Evolutionary conservation across 1,139 yeast genomes (phyloP), one percentile per base, ranked within the genome.

Genomic region (Suhomyces ambrosiae): DNA sequence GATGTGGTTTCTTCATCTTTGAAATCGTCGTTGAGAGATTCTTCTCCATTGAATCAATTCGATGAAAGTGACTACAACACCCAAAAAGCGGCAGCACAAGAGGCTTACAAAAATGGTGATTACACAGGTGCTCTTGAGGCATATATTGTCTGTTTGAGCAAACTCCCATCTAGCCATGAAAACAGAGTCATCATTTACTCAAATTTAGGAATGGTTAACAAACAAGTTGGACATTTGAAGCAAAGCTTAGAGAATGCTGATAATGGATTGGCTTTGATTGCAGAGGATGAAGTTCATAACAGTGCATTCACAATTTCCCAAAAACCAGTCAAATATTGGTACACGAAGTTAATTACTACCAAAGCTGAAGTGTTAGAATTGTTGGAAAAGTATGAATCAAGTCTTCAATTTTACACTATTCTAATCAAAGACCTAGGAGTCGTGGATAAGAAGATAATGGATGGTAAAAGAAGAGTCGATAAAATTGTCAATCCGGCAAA

Each of bases 291-390:
- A 23, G 49, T 67, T 30, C 44, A 27, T 49, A 52, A 40, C 25
- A 41, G 56, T 2, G 51, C 46, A 6, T 55, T 55, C 46, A 38
- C 39, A 1, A 57, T 70, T 23, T 74, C 74, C 3, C 79, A 74
- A 5, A 88, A 84, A 54, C 60, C 76, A 0, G 70, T 82, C 47
- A 80, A 77, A 51, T 80, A 79, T 17, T 80, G 94, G 63, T 87
- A 89, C 82, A 64, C 75, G 17, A 90, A 89, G 58, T 68, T 90
- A 24, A 58, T 80, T 32, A 62, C 75, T 3, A 79, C 86, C 44
- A 77, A 80, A 49, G 97, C 97, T 0, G 97, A 92, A 53, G 82
- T 90, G 1, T 69, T 81, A 32, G 98, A 94, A 59, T 79, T 80
- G 60, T 56, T 82, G 45, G 98, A 94, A 53, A 74, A 74, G 46